Percentiles rank a stretch among this genome's conserved stretches.
Evolutionary conservation across 768 basidiomycete genomes (phyloP).

Genomic region (Saitozyma sp.): DNA sequence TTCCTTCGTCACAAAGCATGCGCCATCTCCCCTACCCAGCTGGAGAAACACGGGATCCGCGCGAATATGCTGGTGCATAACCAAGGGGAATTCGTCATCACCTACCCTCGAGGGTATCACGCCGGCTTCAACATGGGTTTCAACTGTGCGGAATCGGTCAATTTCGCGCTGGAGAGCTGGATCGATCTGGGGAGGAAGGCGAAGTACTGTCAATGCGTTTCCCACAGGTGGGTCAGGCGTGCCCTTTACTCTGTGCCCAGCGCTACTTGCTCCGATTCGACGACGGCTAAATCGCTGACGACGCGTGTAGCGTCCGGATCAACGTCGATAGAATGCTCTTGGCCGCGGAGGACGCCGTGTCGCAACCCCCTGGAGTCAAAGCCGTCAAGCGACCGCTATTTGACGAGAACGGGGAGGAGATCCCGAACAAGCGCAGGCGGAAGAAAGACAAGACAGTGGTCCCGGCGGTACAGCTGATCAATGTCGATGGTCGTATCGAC

Average conservation of each 20-base stretch:
- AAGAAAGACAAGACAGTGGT: neutral
- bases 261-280: neutral
- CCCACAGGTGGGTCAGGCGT: constrained; percentile 51
- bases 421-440: neutral
- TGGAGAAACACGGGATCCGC: constrained; percentile 73
- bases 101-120: constrained; percentile 91
- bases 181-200: constrained; percentile 81
- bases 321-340: constrained; percentile 82
- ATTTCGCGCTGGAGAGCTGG: constrained; percentile 95
- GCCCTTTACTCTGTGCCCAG: neutral
- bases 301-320: constrained; percentile 78
- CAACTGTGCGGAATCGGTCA: constrained; percentile 96
- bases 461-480: too few relatives aligned
- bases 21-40: constrained; percentile 79
- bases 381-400: constrained; percentile 1
- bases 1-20: constrained; percentile 97
- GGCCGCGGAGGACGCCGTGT: constrained; percentile 23
- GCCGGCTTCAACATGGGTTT: constrained; percentile 95
- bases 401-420: neutral
- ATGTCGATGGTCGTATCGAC: too few relatives aligned
- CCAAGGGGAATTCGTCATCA: constrained; percentile 93
- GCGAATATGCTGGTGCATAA: constrained; percentile 90
- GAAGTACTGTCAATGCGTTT: constrained; percentile 53
- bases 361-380: constrained; percentile 19
- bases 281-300: constrained; percentile 22